These are phyloP conservation scores for Phytophthora meadii DNA, from an alignment of 352 stramenopile genomes.

Conservation along the genomic window DNA sequence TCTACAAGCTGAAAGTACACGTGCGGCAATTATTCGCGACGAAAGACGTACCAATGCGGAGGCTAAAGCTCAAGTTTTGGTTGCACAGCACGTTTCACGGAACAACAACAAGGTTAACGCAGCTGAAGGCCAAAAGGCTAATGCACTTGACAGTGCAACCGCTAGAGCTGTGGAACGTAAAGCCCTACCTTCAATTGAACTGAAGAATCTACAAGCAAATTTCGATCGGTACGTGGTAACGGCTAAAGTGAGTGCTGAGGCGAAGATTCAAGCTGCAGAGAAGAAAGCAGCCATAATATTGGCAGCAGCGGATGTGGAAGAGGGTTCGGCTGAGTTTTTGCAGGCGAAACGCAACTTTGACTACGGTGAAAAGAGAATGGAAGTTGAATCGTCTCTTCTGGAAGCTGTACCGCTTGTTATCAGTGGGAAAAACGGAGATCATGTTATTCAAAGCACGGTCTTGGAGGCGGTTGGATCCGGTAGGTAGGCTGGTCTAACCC, in stretches of 20 bases:
- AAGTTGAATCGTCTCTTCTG: slow-evolving; percentile 57
- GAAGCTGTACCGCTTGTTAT: slow-evolving; percentile 67
- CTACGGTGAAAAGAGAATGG: slow-evolving; percentile 68
- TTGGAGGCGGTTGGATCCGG: slow-evolving; percentile 25
- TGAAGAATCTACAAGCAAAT: slow-evolving; percentile 52
- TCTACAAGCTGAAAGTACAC: slow-evolving; percentile 59
- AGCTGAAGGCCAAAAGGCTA: slow-evolving; percentile 61
- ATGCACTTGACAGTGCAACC: slow-evolving; percentile 28
- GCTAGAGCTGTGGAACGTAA: not conserved
- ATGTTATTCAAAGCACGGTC: slow-evolving; percentile 70
- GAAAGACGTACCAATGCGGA: slow-evolving; percentile 74
- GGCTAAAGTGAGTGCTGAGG: slow-evolving; percentile 60
- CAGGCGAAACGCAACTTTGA: slow-evolving; percentile 74
- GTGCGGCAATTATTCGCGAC: slow-evolving; percentile 69
- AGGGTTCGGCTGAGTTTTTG: slow-evolving; percentile 50
- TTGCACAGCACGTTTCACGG: slow-evolving; percentile 55
- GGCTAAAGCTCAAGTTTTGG: slow-evolving; percentile 67
- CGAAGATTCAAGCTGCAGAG: slow-evolving; percentile 65
- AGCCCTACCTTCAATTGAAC: slow-evolving; percentile 35
- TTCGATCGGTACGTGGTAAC: slow-evolving; percentile 68
- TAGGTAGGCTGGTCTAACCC: too few species aligned
- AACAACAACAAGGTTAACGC: slow-evolving; percentile 67
- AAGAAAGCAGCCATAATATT: slow-evolving; percentile 54
- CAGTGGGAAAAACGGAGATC: slow-evolving; percentile 78
- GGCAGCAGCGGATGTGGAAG: slow-evolving; percentile 58